phyloP scores from a whole-genome alignment of 306 rosid genomes.

The Purshia tridentata region DNA sequence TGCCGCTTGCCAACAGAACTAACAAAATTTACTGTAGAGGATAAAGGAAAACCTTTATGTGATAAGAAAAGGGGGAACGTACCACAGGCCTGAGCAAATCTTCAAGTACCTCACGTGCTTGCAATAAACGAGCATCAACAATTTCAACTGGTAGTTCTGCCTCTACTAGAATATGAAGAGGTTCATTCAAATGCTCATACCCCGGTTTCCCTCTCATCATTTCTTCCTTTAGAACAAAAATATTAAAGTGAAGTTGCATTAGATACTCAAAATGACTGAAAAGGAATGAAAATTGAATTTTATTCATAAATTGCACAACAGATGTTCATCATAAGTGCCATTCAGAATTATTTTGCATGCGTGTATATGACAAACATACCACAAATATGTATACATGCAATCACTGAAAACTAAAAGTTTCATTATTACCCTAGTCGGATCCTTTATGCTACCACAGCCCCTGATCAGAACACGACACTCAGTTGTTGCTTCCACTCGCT shows the following conservation, averaged over 20 bases:
- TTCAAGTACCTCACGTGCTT: constrained; percentile 72
- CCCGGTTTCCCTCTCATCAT: constrained; percentile 95
- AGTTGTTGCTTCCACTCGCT: constrained; percentile 92
- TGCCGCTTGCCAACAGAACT: neutral
- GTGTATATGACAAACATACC: neutral
- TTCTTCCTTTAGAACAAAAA: constrained; percentile 62
- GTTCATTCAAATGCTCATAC: constrained; percentile 87
- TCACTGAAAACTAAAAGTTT: neutral
- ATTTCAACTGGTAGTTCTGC: constrained; percentile 89
- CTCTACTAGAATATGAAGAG: constrained; percentile 90
- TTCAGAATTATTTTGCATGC: neutral
- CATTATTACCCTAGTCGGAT: constrained; percentile 73
- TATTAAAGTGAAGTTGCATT: constrained; percentile 4
- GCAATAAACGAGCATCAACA: constrained; percentile 75
- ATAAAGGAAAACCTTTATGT: neutral
- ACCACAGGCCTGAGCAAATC: constrained; percentile 90
- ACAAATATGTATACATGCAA: neutral
- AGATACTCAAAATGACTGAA: neutral
- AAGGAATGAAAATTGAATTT: neutral
- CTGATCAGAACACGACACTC: constrained; percentile 97
- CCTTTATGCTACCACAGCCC: constrained; percentile 99
- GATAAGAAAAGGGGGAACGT: neutral
- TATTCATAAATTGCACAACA: neutral
- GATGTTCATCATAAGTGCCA: neutral
- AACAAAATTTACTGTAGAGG: constrained; percentile 14